Base-by-base conservation (phyloP, 2,329 filamentous ascomycete species). In the Triangularia setosa region DNA sequence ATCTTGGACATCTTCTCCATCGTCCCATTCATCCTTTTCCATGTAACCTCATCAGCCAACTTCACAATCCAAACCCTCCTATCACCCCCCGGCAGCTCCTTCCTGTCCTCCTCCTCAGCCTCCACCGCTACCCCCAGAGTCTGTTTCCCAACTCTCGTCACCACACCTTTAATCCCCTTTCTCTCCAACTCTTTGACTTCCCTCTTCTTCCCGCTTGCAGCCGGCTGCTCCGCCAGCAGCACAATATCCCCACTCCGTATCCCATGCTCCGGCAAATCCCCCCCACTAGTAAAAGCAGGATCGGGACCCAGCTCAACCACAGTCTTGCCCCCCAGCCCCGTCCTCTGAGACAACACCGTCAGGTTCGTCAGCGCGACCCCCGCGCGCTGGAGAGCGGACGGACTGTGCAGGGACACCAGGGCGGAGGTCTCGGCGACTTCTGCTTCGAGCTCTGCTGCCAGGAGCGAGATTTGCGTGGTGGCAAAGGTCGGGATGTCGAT, bases 261-360 rank as follows among this genome's bases (percentile, higher is more conserved):
- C 25, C 90, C 90, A 79, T 94, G 91, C 73, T 92, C 89, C 1
- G 89, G 88, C 21, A 94, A 79, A 67, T 87, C 85, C 4, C 78
- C 76, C 3, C 84, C 82, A 1, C 89, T 84, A 0, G 92, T 90
- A n/a, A 85, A 78, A 72, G 97, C 94, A 0, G 87, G 80, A 16
- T 79, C 79, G 1, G 79, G 76, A 1, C 79, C 80, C 5, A 99
- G 86, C 75, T 97, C 93, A 3, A 97, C 80, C 1, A 99, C 90
- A 0, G 91, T 92, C 68, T 92, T 91, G n/a, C 95, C 95, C 16
- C 93, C 95, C 40, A 97, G 82, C 0, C 95, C 95, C 0, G 95
- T 99, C 28, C 93, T 89, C 73, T 91, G 90, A 18, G 90, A 89
- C 11, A 84, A 81, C 33, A 96, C 80, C 30, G 85, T 79, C 8